Evolutionary conservation across 1,139 yeast species (phyloP).

Genomic region (Pichia cactophila): DNA sequence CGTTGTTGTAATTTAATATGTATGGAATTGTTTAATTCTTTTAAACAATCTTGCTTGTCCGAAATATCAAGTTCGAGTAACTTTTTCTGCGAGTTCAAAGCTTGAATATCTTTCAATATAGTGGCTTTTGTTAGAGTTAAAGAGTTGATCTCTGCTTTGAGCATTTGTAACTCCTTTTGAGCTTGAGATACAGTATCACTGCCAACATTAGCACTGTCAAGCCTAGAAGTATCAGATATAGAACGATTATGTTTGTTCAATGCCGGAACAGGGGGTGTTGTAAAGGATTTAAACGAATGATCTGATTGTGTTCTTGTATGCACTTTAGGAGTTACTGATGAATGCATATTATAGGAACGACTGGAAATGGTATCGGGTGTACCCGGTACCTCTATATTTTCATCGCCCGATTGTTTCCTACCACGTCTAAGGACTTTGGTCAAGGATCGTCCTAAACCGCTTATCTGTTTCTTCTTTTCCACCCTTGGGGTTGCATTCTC

Average conservation of each 20-base stretch:
- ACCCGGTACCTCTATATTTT: background rate
- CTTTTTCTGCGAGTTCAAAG: conserved; percentile 24
- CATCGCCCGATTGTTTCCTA: conserved; percentile 18
- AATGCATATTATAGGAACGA: background rate
- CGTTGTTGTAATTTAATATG: conserved; percentile 2
- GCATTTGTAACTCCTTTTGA: conserved; percentile 33
- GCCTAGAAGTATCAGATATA: conserved; percentile 17
- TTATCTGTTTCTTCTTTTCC: conserved; percentile 15
- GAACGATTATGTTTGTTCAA: conserved; percentile 20
- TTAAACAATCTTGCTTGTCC: conserved; percentile 16
- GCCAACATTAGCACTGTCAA: background rate
- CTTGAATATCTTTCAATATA: conserved; percentile 29
- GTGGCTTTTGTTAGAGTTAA: conserved; percentile 31
- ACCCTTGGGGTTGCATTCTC: conserved; percentile 14
- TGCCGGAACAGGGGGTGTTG: conserved; percentile 25
- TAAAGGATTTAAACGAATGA: conserved; percentile 35
- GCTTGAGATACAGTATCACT: conserved; percentile 11
- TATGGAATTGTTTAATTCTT: conserved; percentile 18
- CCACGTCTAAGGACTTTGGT: conserved; percentile 29
- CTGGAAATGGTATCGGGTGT: conserved; percentile 14
- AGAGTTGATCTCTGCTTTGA: conserved; percentile 38
- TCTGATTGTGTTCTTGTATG: conserved; percentile 25
- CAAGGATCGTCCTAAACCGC: conserved; percentile 24
- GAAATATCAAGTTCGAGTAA: conserved; percentile 21
- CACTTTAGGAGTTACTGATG: conserved; percentile 8